A percentile compares a stretch with the other conserved stretches of the same genome.
phyloP scores from a whole-genome alignment of 306 rosid species.

The cucumber (Cucumis sativus) region DNA sequence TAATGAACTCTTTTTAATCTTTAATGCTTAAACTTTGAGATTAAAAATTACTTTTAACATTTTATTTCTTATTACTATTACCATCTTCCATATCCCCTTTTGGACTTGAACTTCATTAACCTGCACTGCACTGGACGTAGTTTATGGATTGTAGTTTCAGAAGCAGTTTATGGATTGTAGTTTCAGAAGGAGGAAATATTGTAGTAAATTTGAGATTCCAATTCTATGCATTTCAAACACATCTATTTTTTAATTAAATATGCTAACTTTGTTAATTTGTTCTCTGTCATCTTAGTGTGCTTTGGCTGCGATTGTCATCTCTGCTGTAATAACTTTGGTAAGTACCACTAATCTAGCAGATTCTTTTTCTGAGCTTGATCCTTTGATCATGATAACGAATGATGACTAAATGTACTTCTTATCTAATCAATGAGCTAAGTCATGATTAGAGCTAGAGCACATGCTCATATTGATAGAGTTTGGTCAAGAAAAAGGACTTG shows the following conservation, averaged over 20 bases:
- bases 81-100: background rate
- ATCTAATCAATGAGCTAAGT: background rate
- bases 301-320: slow-evolving; percentile 91
- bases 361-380: background rate
- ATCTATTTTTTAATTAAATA: background rate
- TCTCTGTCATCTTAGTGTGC: slow-evolving; percentile 48
- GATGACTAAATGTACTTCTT: background rate
- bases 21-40: background rate
- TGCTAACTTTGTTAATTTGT: slow-evolving; percentile 9
- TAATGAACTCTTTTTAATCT: background rate
- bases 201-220: background rate
- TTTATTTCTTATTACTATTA: background rate
- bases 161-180: background rate
- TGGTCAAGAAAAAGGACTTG: background rate
- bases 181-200: background rate
- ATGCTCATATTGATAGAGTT: background rate
- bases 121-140: background rate
- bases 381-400: background rate
- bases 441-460: background rate
- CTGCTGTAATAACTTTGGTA: slow-evolving; percentile 96
- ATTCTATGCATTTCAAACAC: background rate
- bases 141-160: background rate
- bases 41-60: background rate
- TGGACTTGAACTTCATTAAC: background rate
- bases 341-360: slow-evolving; percentile 18